A percentile compares a stretch with the other conserved stretches of the same genome.
Conservation (phyloP, 225 moss, liverwort and hornwort species). For the Pseudisothecium myosuroides region DNA sequence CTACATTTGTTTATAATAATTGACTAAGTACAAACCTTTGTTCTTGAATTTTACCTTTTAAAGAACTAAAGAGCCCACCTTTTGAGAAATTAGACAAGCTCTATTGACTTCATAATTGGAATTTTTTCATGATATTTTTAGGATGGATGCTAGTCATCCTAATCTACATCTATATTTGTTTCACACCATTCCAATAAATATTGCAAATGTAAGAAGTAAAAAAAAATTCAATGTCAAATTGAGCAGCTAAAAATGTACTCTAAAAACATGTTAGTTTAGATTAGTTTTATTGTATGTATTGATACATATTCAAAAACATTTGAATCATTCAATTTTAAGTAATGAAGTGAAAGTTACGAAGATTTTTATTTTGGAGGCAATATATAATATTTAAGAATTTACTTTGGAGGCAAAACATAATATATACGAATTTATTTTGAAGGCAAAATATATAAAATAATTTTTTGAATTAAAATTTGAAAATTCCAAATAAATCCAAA, state of each 20-base stretch:
- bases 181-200: neutral
- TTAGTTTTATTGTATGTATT: neutral
- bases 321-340: rapidly evolving
- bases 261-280: too few relatives aligned
- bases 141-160: neutral
- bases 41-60: neutral
- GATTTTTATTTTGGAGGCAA: neutral
- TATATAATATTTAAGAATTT: too few relatives aligned
- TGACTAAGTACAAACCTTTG: neutral
- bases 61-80: rapidly evolving
- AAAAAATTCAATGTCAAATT: neutral
- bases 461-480: neutral
- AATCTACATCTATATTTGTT: neutral
- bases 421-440: too few relatives aligned
- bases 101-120: neutral
- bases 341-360: neutral
- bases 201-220: neutral
- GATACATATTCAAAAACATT: rapidly evolving
- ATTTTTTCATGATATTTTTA: neutral
- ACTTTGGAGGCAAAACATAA: too few relatives aligned
- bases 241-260: too few relatives aligned
- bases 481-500: neutral
- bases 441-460: neutral
- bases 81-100: neutral
- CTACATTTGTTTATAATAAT: neutral